These are phyloP conservation scores for Chalciporus chontae DNA, from an alignment of 768 basidiomycete genomes.

Conservation along the genomic window DNA sequence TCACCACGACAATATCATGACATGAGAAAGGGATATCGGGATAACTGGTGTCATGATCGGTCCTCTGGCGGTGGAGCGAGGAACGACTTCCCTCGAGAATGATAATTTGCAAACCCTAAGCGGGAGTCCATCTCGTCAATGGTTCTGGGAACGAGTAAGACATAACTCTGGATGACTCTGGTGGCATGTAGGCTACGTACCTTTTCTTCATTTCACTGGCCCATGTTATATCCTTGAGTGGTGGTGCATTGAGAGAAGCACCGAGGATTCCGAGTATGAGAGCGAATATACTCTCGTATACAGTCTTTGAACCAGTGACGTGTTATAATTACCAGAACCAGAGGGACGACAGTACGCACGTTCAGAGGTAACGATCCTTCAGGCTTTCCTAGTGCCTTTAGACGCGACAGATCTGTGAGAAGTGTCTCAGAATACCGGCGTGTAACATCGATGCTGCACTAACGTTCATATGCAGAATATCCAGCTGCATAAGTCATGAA, in stretches of 20 bases:
- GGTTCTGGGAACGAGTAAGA: conserved; percentile 39
- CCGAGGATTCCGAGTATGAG: conserved; percentile 70
- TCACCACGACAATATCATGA: background rate
- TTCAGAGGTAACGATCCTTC: conserved; percentile 64
- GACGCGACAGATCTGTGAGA: conserved; percentile 61
- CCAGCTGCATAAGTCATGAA: conserved; percentile 46
- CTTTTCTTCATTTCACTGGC: conserved; percentile 83
- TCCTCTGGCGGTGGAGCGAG: conserved; percentile 15
- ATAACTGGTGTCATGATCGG: conserved; percentile 1
- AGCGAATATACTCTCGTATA: conserved; percentile 61
- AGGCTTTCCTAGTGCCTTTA: conserved; percentile 72
- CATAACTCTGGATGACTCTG: background rate
- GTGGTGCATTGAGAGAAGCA: conserved; percentile 64
- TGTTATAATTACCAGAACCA: background rate
- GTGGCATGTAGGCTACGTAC: conserved; percentile 38
- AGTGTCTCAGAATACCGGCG: background rate
- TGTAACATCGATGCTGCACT: conserved; percentile 32
- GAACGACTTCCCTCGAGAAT: conserved; percentile 48
- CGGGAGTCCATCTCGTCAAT: conserved; percentile 78
- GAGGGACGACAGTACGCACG: conserved; percentile 36
- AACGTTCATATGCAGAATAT: conserved; percentile 79
- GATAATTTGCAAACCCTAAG: conserved; percentile 57
- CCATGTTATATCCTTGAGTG: conserved; percentile 82
- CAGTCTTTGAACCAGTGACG: conserved; percentile 43
- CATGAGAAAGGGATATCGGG: background rate